These are phyloP conservation scores for Fusarium algeriense DNA, from an alignment of 2,329 filamentous ascomycete genomes.

Conservation along the genomic window DNA sequence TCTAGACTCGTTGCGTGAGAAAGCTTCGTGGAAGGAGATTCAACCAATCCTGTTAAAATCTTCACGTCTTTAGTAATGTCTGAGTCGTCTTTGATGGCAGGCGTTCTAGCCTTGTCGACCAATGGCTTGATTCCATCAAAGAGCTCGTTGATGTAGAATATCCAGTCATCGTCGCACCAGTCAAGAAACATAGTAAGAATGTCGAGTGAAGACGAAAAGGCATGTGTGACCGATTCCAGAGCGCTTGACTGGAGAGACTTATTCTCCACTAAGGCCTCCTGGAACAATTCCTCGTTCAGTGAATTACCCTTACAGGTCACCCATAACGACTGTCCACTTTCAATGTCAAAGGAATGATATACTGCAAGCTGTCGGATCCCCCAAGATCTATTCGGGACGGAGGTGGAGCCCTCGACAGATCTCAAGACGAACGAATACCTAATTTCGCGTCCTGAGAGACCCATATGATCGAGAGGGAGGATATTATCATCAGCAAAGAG, in stretches of 20 bases:
- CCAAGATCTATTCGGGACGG: not conserved
- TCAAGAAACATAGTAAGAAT: slow-evolving; percentile 18
- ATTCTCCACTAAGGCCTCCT: slow-evolving; percentile 1
- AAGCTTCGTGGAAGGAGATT: not conserved
- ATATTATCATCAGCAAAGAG: not conserved
- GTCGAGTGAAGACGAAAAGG: slow-evolving; percentile 7
- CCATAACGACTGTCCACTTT: slow-evolving; percentile 12
- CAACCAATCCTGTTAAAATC: not conserved
- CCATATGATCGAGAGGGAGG: not conserved
- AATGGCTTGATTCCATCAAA: not conserved
- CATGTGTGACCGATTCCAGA: not conserved
- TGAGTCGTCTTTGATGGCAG: slow-evolving; percentile 2
- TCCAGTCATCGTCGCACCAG: slow-evolving; percentile 36
- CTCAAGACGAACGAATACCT: slow-evolving; percentile 30
- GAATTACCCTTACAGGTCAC: slow-evolving; percentile 29
- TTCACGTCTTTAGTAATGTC: not conserved
- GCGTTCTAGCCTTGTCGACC: slow-evolving; percentile 3
- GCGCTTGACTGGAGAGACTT: not conserved
- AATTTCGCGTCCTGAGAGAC: slow-evolving; percentile 32
- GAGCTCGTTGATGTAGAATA: slow-evolving; percentile 30
- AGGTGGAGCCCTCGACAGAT: slow-evolving; percentile 22
- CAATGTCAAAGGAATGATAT: slow-evolving; percentile 33
- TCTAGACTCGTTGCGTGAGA: not conserved
- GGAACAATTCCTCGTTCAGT: slow-evolving; percentile 1
- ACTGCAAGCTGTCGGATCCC: slow-evolving; percentile 28